Conservation (phyloP, 2,329 filamentous ascomycete species). For the Dactylellina parvicollis region DNA sequence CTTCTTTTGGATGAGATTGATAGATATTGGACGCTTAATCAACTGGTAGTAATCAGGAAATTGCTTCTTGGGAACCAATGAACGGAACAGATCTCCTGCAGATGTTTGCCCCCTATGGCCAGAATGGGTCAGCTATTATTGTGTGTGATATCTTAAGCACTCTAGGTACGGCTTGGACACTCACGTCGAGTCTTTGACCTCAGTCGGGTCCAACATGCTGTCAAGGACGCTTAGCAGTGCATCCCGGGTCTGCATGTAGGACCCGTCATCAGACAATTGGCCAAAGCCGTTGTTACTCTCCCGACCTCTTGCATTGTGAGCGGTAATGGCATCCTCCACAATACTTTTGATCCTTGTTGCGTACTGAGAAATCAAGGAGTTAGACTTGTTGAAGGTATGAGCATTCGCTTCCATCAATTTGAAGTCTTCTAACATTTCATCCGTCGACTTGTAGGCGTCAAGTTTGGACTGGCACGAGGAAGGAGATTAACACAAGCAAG, state of each 20-base stretch:
- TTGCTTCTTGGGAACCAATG: slow-evolving; percentile 22
- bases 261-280: slow-evolving; percentile 4
- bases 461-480: slow-evolving; percentile 21
- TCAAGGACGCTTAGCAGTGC: slow-evolving; percentile 19
- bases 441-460: slow-evolving; percentile 25
- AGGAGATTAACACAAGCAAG: slow-evolving; percentile 27
- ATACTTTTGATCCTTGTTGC: slow-evolving; percentile 23
- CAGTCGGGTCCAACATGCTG: slow-evolving; percentile 6
- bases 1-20: slow-evolving; percentile 33
- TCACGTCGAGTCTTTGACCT: slow-evolving; percentile 34
- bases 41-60: slow-evolving; percentile 43
- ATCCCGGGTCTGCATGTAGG: slow-evolving; percentile 16
- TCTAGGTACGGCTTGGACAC: background rate
- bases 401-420: slow-evolving; percentile 48
- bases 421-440: slow-evolving; percentile 40
- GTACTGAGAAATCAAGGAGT: slow-evolving; percentile 45
- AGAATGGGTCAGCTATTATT: background rate
- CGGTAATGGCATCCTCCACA: slow-evolving; percentile 18
- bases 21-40: slow-evolving; percentile 33
- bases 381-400: slow-evolving; percentile 38
- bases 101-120: slow-evolving; percentile 15
- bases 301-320: slow-evolving; percentile 2
- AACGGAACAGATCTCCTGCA: slow-evolving; percentile 31
- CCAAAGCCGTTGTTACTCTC: background rate
- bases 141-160: background rate